Base-by-base conservation (phyloP, 2,329 filamentous ascomycete species). In the Paecilomyces variotii region DNA sequence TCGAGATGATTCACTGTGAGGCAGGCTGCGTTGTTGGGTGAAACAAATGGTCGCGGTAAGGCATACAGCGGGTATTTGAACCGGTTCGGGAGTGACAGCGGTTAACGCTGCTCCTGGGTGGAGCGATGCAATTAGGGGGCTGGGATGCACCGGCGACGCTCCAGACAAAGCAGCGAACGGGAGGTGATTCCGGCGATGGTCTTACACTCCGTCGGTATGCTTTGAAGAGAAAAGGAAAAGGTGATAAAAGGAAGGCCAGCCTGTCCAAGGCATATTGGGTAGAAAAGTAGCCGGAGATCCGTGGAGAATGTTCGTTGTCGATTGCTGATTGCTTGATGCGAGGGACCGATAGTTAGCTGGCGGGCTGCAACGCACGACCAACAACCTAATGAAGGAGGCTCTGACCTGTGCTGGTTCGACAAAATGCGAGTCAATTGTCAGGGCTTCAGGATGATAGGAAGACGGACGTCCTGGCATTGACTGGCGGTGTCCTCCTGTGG, bases 121-220 rank as follows among this genome's bases (percentile, higher is more conserved):
- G 39, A 45, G 39, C n/a, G 39, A 19, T 45, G 39, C 35, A 19
- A 45, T 19, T 19, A 45, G 39, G 39, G 50, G 56, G 56, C 56
- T 57, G 56, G 56, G 50, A 51, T 25, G 56, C 24, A 53, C 56
- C n/a, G 50, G 32, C 10, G 34, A 57, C 49, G 25, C 39, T 11
- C 45, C 11, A 57, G 32, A 57, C 65, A 67, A 60, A 66, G 64
- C 61, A 61, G 32, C 65, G 62, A 67, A 66, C 62, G 61, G 60
- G 63, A 63, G 54, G 56, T 30, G 28, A 55, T 54, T 56, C 61
- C 61, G 61, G 53, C 32, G 49, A 54, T 39, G 19, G 51, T 53
- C 32, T 27, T 54, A 35, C 50, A 26, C 28, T 55, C 55, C 62
- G 54, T 56, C 59, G 59, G 63, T 63, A 61, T 64, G 61, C 65